Percentiles rank a stretch among this genome's conserved stretches.
phyloP scores from a whole-genome alignment of 2,329 filamentous ascomycete genomes.

The Xylaria sp. region DNA sequence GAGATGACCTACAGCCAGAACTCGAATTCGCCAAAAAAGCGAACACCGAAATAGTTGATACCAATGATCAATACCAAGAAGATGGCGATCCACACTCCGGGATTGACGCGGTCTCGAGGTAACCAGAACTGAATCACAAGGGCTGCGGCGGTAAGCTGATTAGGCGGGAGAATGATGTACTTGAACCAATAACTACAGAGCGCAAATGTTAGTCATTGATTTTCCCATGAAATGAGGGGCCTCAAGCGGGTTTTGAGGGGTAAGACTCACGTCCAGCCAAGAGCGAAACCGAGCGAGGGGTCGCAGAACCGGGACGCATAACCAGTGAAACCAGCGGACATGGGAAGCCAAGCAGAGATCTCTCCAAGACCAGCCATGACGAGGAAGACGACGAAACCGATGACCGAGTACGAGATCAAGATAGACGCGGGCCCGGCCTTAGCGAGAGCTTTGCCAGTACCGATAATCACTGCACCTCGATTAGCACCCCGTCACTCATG shows the following conservation, averaged over 20 bases:
- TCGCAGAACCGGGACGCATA: conserved; percentile 82
- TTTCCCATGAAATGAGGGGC: not conserved
- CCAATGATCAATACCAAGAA: conserved; percentile 66
- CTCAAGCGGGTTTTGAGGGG: not conserved
- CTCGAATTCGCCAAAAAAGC: conserved; percentile 70
- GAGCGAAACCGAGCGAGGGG: conserved; percentile 78
- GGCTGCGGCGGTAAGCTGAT: conserved; percentile 81
- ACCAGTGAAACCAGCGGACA: conserved; percentile 79
- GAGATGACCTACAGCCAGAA: conserved; percentile 55
- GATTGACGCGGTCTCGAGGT: conserved; percentile 67
- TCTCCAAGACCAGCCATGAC: conserved; percentile 84
- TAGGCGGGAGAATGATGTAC: conserved; percentile 86
- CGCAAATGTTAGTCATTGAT: conserved; percentile 34
- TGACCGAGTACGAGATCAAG: conserved; percentile 72
- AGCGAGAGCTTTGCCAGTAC: conserved; percentile 62
- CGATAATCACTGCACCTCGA: conserved; percentile 63
- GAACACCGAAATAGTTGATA: conserved; percentile 75
- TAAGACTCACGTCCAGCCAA: conserved; percentile 69
- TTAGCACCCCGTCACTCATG: conserved; percentile 2
- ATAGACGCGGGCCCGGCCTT: conserved; percentile 67
- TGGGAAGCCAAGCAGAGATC: conserved; percentile 83
- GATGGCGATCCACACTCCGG: conserved; percentile 79
- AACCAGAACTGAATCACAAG: conserved; percentile 83
- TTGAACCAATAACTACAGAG: conserved; percentile 65
- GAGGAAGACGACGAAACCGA: conserved; percentile 76